Conservation (phyloP, 2,329 filamentous ascomycete genomes). For the Fusarium abutilonis region DNA sequence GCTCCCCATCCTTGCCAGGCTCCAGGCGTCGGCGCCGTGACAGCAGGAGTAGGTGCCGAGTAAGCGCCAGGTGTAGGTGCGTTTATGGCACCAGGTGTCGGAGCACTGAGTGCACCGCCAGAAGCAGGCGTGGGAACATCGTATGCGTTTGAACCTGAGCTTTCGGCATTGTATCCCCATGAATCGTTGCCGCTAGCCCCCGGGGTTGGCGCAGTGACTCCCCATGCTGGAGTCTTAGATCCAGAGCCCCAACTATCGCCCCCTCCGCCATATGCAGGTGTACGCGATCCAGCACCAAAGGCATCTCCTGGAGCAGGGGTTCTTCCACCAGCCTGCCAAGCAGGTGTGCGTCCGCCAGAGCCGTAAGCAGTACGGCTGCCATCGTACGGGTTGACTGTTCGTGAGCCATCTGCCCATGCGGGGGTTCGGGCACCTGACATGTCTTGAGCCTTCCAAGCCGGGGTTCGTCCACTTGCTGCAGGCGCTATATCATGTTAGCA, state of each 20-base stretch:
- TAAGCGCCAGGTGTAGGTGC: constrained; percentile 78
- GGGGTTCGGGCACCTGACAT: constrained; percentile 71
- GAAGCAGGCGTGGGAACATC: constrained; percentile 73
- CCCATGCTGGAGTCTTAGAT: constrained; percentile 82
- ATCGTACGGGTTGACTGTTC: constrained; percentile 76
- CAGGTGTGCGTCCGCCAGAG: constrained; percentile 74
- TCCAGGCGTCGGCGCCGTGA: constrained; percentile 75
- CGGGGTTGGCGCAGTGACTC: constrained; percentile 66
- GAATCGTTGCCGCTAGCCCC: constrained; percentile 66
- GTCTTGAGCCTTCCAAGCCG: constrained; percentile 67
- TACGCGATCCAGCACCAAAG: constrained; percentile 75
- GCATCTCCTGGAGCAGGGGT: constrained; percentile 70
- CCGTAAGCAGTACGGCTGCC: constrained; percentile 83
- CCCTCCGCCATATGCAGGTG: constrained; percentile 67
- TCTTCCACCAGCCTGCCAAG: constrained; percentile 81
- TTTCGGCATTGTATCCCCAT: constrained; percentile 68
- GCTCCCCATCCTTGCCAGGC: constrained; percentile 69
- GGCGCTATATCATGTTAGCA: constrained; percentile 57
- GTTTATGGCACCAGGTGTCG: constrained; percentile 69
- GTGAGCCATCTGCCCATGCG: constrained; percentile 74
- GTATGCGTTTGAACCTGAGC: constrained; percentile 60
- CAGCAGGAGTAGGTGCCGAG: constrained; percentile 71
- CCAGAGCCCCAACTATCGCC: constrained; percentile 72
- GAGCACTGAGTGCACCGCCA: constrained; percentile 67
- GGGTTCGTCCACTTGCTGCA: constrained; percentile 66